Conservation (phyloP, 2,329 filamentous ascomycete genomes). For the Chlorencoelia australis region DNA sequence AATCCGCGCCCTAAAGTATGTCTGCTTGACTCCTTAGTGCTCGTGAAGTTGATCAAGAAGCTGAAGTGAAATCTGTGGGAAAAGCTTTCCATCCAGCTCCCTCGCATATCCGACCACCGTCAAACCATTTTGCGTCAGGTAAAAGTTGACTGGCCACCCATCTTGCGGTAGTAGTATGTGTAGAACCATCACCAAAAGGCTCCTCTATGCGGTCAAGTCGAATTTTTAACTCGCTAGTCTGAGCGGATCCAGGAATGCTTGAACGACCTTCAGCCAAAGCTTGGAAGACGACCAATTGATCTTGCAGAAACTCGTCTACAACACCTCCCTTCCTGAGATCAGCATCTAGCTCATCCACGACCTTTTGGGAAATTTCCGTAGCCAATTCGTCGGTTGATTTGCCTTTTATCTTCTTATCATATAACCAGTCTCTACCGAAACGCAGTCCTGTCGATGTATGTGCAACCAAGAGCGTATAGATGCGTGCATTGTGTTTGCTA, state of each 20-base stretch:
- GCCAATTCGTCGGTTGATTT: constrained; percentile 24
- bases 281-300: constrained; percentile 52
- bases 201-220: constrained; percentile 35
- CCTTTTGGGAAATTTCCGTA: constrained; percentile 33
- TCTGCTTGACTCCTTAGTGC: no score
- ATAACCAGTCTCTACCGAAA: constrained; percentile 40
- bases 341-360: constrained; percentile 36
- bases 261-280: constrained; percentile 44
- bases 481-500: constrained; percentile 40
- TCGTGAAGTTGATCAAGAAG: no score
- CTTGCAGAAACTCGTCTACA: constrained; percentile 49
- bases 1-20: no score
- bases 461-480: constrained; percentile 49
- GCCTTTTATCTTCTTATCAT: constrained; percentile 31
- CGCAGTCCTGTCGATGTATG: constrained; percentile 35
- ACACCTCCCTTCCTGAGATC: constrained; percentile 37
- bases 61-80: not conserved
- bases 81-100: constrained; percentile 31
- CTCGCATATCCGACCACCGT: constrained; percentile 39
- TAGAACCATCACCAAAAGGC: constrained; percentile 47
- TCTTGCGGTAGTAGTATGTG: constrained; percentile 48
- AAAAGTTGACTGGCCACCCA: constrained; percentile 47
- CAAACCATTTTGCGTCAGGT: constrained; percentile 38
- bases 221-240: not conserved
- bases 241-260: constrained; percentile 12